Evolutionary conservation across 2,329 filamentous ascomycete genomes (phyloP).

Genomic region (Pseudogymnoascus sp.): DNA sequence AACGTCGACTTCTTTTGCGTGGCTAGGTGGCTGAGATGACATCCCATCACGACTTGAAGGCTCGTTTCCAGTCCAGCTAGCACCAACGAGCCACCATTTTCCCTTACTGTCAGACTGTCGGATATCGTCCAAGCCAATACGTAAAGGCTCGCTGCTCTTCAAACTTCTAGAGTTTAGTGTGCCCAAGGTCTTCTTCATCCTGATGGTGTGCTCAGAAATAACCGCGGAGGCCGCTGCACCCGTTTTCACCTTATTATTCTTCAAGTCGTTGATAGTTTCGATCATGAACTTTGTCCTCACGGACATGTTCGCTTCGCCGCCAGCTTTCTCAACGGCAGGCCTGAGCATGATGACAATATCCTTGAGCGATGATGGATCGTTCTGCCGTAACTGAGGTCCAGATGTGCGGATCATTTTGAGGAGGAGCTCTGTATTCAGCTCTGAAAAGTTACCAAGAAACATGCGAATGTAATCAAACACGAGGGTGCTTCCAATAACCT

Average conservation of each 20-base stretch:
- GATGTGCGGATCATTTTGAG: conserved; percentile 74
- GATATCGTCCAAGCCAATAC: conserved; percentile 74
- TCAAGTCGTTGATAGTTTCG: conserved; percentile 86
- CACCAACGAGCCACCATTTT: conserved; percentile 97
- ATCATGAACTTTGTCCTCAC: conserved; percentile 96
- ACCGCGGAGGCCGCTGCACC: conserved; percentile 61
- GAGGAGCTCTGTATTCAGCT: conserved; percentile 80
- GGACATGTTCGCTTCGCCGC: conserved; percentile 61
- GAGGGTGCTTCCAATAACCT: conserved; percentile 71
- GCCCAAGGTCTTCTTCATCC: conserved; percentile 82
- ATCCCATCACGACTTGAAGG: conserved; percentile 24
- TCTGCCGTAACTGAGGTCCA: conserved; percentile 74
- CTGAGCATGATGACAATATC: conserved; percentile 78
- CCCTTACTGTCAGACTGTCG: conserved; percentile 75
- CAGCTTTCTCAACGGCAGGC: conserved; percentile 54
- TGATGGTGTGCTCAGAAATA: conserved; percentile 70
- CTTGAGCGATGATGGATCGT: conserved; percentile 80
- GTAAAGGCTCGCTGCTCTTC: conserved; percentile 71
- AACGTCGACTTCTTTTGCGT: conserved; percentile 14
- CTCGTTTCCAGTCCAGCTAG: conserved; percentile 62
- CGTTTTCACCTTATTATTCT: conserved; percentile 84
- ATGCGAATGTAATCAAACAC: conserved; percentile 85
- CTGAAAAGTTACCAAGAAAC: conserved; percentile 65
- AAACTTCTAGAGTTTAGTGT: conserved; percentile 60
- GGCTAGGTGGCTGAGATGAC: conserved; percentile 27